A percentile compares a stretch with the other conserved stretches of the same genome.
Conservation (phyloP, 345 rosid species). For the Brassica juncea region DNA sequence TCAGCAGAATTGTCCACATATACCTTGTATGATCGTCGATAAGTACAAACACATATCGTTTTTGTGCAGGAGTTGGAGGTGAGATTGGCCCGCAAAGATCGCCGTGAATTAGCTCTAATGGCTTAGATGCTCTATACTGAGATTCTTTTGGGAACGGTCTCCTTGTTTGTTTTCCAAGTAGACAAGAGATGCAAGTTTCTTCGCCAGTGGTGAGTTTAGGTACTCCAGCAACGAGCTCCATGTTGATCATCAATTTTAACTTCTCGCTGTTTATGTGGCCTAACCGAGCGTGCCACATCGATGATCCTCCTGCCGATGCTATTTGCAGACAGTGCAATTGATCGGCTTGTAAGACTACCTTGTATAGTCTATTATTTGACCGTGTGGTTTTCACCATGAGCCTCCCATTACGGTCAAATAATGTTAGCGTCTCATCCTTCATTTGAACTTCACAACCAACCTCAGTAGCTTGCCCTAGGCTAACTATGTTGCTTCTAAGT, state of each 20-base stretch:
- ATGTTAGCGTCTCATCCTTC: not conserved
- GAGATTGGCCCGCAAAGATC: not conserved
- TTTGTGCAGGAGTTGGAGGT: not conserved
- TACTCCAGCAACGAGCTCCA: not conserved
- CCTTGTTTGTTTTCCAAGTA: not conserved
- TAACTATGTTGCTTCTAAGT: not conserved
- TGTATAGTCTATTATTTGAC: not conserved
- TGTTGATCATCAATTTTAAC: not conserved
- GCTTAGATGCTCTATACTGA: not conserved
- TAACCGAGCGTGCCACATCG: not conserved
- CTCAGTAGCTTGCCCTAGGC: not conserved
- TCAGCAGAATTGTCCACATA: not conserved
- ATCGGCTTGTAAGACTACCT: not conserved
- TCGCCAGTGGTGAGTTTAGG: not conserved
- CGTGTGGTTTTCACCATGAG: not conserved
- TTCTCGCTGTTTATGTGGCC: not conserved
- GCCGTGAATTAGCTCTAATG: not conserved
- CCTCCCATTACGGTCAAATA: not conserved
- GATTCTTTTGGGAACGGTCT: not conserved
- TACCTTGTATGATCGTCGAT: not conserved
- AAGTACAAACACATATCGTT: not conserved
- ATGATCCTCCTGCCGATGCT: not conserved
- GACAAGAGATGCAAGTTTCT: not conserved
- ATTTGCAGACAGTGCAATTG: not conserved
- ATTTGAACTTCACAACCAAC: not conserved